phyloP scores from a whole-genome alignment of 306 rosid genomes.

The Lathyrus tuberosus region DNA sequence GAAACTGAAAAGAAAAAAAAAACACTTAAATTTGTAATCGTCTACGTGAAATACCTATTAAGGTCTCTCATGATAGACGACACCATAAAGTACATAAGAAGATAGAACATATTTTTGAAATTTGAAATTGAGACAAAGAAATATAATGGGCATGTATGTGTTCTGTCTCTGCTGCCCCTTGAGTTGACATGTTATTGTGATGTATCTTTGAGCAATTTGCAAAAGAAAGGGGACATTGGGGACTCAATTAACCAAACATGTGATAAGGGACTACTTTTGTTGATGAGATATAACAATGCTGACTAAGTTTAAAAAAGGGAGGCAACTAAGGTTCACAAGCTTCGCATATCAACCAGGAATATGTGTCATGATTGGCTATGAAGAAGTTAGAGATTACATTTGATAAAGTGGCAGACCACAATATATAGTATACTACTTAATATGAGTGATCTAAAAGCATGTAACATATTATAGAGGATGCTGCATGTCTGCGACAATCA shows the following conservation, averaged over 20 bases:
- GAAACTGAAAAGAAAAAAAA: too few species aligned
- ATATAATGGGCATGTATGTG: constrained; percentile 19
- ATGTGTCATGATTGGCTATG: constrained; percentile 36
- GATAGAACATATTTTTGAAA: too few species aligned
- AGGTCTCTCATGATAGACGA: too few species aligned
- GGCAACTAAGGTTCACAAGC: constrained; percentile 24
- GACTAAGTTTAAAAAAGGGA: constrained; percentile 10
- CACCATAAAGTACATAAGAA: too few species aligned
- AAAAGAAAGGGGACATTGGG: constrained; percentile 1
- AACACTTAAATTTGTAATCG: too few species aligned
- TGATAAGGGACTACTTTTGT: constrained; percentile 17
- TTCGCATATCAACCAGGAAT: constrained; percentile 37
- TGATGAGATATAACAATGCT: constrained; percentile 13
- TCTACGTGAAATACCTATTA: too few species aligned
- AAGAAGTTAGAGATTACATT: constrained; percentile 37
- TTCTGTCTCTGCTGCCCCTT: constrained; percentile 12
- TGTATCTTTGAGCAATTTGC: constrained; percentile 20
- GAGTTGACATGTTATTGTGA: constrained; percentile 8
- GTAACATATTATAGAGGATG: constrained; percentile 7
- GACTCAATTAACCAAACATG: constrained; percentile 13
- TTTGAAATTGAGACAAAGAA: constrained; percentile 11
- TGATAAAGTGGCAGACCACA: constrained; percentile 37
- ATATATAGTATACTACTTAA: background rate
- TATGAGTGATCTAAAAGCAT: constrained; percentile 26
- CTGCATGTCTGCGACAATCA: constrained; percentile 22